Conservation (phyloP, 805 yeast species). For the Candida verbasci region DNA sequence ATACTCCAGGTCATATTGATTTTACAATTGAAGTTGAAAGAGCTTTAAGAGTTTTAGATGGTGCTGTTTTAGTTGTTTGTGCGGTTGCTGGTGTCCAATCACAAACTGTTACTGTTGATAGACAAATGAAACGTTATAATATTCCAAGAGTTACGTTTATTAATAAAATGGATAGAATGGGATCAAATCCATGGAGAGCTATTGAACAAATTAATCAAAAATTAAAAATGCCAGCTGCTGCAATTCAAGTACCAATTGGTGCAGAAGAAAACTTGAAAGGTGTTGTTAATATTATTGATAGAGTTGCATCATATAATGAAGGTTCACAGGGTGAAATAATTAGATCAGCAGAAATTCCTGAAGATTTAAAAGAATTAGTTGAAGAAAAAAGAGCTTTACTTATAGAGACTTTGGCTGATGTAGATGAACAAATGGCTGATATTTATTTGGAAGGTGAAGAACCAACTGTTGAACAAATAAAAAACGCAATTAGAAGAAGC, state of each 20-base stretch:
- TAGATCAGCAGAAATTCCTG: slow-evolving; percentile 63
- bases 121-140: slow-evolving; percentile 98
- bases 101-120: slow-evolving; percentile 96
- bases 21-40: slow-evolving; percentile 98
- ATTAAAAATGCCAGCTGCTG: slow-evolving; percentile 92
- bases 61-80: slow-evolving; percentile 97
- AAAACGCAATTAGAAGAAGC: slow-evolving; percentile 86
- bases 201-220: slow-evolving; percentile 86
- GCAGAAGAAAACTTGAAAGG: slow-evolving; percentile 82
- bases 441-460: slow-evolving; percentile 84
- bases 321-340: slow-evolving; percentile 86
- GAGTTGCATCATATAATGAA: slow-evolving; percentile 83
- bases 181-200: slow-evolving; percentile 94
- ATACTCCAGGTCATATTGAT: slow-evolving; percentile 98
- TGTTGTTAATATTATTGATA: slow-evolving; percentile 84
- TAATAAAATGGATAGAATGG: slow-evolving; percentile 99
- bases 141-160: slow-evolving; percentile 95
- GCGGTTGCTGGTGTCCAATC: slow-evolving; percentile 99
- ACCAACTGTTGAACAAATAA: slow-evolving; percentile 80
- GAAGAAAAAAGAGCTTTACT: slow-evolving; percentile 84
- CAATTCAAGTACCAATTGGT: slow-evolving; percentile 97
- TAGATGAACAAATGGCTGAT: slow-evolving; percentile 96
- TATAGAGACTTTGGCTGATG: slow-evolving; percentile 95
- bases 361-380: slow-evolving; percentile 71
- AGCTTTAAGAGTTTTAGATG: slow-evolving; percentile 96